Percentiles rank a stretch among this genome's conserved stretches.
These are phyloP conservation scores for Globisporangium radiosum DNA, from an alignment of 352 stramenopile species.

Conservation along the genomic window DNA sequence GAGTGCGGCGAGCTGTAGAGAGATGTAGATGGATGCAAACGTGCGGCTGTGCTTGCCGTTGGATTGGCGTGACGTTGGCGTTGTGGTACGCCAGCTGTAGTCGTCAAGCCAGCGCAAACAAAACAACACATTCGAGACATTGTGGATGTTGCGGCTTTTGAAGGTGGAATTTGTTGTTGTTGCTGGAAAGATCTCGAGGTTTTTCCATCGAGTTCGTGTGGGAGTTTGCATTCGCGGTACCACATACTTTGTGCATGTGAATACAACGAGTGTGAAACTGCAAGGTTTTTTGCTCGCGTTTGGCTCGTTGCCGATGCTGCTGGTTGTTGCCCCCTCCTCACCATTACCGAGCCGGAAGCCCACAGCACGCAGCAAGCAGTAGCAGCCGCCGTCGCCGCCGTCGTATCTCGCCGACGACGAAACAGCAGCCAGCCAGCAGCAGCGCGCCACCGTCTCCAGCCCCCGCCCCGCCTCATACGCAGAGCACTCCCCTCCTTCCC, in stretches of 20 bases:
- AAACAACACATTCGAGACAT: too few species aligned
- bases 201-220: too few species aligned
- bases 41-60: too few species aligned
- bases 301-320: constrained; percentile 6
- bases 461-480: constrained; percentile 6
- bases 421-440: neutral
- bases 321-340: neutral
- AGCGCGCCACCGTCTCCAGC: constrained; percentile 1
- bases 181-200: too few species aligned
- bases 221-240: neutral
- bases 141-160: too few species aligned
- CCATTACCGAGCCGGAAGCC: constrained; percentile 9
- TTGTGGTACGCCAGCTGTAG: too few species aligned
- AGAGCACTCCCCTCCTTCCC: constrained; percentile 8
- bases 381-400: neutral
- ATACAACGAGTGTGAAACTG: too few species aligned
- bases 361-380: neutral
- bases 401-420: neutral
- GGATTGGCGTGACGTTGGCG: too few species aligned
- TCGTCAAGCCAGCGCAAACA: too few species aligned
- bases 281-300: neutral
- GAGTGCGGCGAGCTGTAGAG: constrained; percentile 86
- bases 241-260: neutral
- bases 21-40: too few species aligned
- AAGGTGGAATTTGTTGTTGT: too few species aligned